These are phyloP conservation scores for Geum urbanum DNA, from an alignment of 306 rosid species.

Conservation along the genomic window DNA sequence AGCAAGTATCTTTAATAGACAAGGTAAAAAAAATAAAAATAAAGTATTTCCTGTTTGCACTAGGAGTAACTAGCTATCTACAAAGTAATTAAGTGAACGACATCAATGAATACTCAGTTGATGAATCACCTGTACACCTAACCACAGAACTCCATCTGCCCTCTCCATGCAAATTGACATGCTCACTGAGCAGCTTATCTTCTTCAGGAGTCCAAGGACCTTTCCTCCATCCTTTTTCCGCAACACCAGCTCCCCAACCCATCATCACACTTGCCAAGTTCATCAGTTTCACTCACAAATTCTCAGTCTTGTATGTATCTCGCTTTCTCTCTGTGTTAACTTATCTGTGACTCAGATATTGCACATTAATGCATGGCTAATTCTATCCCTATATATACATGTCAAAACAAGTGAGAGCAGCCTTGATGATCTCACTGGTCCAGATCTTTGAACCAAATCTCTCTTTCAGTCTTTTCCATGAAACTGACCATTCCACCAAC, in stretches of 20 bases:
- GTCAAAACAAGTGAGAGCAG: conserved; percentile 4
- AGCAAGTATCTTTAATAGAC: not conserved
- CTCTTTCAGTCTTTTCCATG: conserved; percentile 16
- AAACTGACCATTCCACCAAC: conserved; percentile 8
- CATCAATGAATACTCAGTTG: not conserved
- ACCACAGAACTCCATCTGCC: conserved; percentile 63
- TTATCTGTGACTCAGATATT: not conserved
- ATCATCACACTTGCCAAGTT: conserved; percentile 20
- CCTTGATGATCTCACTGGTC: conserved; percentile 2
- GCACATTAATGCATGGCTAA: not conserved
- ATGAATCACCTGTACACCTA: conserved; percentile 37
- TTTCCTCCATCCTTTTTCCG: conserved; percentile 51
- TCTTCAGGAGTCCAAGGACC: conserved; percentile 82
- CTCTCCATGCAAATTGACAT: conserved; percentile 52
- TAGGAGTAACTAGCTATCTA: not conserved
- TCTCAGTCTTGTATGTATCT: not conserved
- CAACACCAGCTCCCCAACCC: conserved; percentile 19
- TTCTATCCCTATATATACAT: not conserved
- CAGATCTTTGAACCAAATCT: conserved; percentile 31
- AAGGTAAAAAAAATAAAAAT: not conserved
- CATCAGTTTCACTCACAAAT: not conserved
- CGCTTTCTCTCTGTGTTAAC: not conserved
- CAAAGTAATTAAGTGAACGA: not conserved
- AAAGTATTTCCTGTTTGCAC: not conserved
- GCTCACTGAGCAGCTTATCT: conserved; percentile 50